A percentile compares a stretch with the other conserved stretches of the same genome.
These are phyloP conservation scores for Microbotryomycetes sp. DNA, from an alignment of 1,284 basidiomycete genomes.

Conservation along the genomic window DNA sequence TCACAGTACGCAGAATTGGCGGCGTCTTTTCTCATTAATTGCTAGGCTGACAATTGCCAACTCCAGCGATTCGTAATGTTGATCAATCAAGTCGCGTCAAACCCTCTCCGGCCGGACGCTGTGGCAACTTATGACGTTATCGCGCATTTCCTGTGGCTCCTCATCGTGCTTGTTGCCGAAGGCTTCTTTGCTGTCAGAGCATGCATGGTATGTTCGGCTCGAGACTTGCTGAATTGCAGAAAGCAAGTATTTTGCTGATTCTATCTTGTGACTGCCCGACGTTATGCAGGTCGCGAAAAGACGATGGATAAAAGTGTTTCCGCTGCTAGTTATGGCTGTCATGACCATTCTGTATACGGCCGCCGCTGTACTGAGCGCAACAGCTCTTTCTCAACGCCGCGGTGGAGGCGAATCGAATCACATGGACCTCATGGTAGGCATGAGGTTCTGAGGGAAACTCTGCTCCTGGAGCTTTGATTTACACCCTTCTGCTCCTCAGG, in stretches of 20 bases:
- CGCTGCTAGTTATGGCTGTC: neutral
- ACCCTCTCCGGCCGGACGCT: neutral
- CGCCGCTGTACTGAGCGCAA: neutral
- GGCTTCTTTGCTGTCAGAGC: neutral
- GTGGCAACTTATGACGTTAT: neutral
- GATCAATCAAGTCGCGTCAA: neutral
- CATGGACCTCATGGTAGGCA: too few species aligned
- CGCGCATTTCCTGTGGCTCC: neutral
- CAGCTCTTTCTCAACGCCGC: neutral
- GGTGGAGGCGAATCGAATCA: neutral
- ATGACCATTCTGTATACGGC: neutral
- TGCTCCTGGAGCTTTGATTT: too few species aligned
- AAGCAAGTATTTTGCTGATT: too few species aligned
- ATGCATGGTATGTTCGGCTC: neutral
- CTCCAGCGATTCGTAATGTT: neutral
- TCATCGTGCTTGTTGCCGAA: neutral
- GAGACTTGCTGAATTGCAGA: neutral
- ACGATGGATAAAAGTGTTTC: neutral
- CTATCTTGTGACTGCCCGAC: too few species aligned
- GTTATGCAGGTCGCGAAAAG: neutral
- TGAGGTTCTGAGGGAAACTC: too few species aligned
- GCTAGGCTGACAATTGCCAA: neutral
- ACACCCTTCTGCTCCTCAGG: too few species aligned
- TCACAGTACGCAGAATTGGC: neutral
- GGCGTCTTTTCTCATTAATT: neutral